A percentile compares a stretch with the other conserved stretches of the same genome.
Evolutionary conservation across 768 basidiomycete genomes (phyloP).

Genomic region (Pulveroboletus sp.): DNA sequence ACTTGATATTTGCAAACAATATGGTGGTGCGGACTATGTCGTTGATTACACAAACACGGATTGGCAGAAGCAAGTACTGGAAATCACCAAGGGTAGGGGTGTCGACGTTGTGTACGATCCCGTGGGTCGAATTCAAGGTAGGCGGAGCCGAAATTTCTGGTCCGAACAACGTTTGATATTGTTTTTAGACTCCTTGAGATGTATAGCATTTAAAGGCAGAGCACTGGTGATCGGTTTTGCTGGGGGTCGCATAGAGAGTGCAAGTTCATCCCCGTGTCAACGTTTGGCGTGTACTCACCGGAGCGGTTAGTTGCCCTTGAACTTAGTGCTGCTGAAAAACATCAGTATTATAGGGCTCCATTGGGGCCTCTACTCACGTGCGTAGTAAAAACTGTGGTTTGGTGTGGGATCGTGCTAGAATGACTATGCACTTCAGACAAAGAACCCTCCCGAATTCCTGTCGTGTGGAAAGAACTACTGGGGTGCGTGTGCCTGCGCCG

Average conservation of each 20-base stretch:
- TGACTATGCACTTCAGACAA: slow-evolving; percentile 40
- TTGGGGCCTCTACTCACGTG: slow-evolving; percentile 80
- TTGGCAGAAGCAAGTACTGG: slow-evolving; percentile 90
- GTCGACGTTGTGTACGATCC: slow-evolving; percentile 88
- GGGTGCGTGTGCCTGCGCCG: slow-evolving; percentile 37
- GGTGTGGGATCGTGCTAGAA: not conserved
- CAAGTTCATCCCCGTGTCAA: not conserved
- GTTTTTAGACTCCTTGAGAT: slow-evolving; percentile 73
- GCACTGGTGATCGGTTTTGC: slow-evolving; percentile 83
- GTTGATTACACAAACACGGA: slow-evolving; percentile 73
- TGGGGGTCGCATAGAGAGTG: slow-evolving; percentile 24
- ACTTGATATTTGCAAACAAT: slow-evolving; percentile 66
- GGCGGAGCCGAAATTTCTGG: slow-evolving; percentile 1
- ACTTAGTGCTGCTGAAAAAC: slow-evolving; percentile 81
- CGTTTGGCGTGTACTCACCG: slow-evolving; percentile 2
- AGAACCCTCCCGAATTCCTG: slow-evolving; percentile 58
- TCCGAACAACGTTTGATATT: not conserved
- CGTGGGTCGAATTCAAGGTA: slow-evolving; percentile 72
- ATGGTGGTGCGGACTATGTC: slow-evolving; percentile 79
- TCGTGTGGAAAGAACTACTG: slow-evolving; percentile 72
- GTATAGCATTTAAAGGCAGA: slow-evolving; percentile 92
- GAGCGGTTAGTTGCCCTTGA: slow-evolving; percentile 66
- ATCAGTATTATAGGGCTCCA: slow-evolving; percentile 78
- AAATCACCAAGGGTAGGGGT: slow-evolving; percentile 79
- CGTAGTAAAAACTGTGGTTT: slow-evolving; percentile 23